Evolutionary conservation across 352 stramenopile species (phyloP), one percentile per base, ranked within the genome.

Genomic region (Phytophthora pini): DNA sequence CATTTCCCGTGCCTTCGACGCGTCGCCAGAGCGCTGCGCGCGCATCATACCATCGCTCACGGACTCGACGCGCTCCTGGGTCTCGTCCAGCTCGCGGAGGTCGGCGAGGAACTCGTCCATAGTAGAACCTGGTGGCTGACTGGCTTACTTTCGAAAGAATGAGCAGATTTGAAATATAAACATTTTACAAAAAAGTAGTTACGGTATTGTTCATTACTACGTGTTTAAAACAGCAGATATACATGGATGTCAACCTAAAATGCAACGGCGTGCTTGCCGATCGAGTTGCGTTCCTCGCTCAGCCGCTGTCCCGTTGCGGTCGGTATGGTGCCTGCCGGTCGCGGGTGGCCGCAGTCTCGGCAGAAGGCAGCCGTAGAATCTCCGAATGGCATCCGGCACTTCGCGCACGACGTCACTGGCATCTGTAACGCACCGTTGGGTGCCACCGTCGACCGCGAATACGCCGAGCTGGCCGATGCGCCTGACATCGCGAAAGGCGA

Each of bases 51-150:
- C 79, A 50, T 92, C 81, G 55, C 84, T 92, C 65, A 93, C 84
- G 40, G 82, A 80, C 61, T 93, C 85, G 8, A 94, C 86, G 47
- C 87, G 82, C 65, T 94, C 87, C 71, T 92, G 83, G 46, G 87
- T 92, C 64, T 94, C 87, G 64, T 94, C 87, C 51, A 94, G 56
- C 51, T 91, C 82, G 49, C 71, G 72, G 64, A 94, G 57, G 57
- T 94, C 87, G n/a, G 84, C 75, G 29, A 87, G 34, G 62, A 92
- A 93, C 51, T 93, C 84, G 55, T 92, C 87, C 76, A 92, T 92
- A 1, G 17, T 52, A 32, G 13, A 36, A 36, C 10, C 31, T 36
- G 31, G 8, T 72, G 45, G 53, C 45, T 63, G 45, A 45, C 17
- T 43, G 13, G 55, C 29, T 34, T 26, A 26, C 24, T 26, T 26